Evolutionary conservation across 805 yeast genomes (phyloP), one percentile per base, ranked within the genome.

Genomic region (Kuraishia floccosa): DNA sequence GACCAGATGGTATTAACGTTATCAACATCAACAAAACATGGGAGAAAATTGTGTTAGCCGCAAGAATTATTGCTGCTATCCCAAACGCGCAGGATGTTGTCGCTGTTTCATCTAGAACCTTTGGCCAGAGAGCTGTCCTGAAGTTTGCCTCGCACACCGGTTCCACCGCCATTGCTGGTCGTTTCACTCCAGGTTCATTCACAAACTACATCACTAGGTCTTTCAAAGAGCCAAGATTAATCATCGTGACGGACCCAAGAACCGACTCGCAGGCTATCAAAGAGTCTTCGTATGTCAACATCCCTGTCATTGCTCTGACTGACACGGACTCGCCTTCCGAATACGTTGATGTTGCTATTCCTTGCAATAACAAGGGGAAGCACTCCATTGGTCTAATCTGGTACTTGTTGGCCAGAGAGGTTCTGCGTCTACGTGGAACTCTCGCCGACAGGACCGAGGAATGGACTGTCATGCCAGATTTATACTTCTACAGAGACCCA

Each of bases 401-500:
- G 98, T 91, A 94, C 94, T 74, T 91, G 70, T 66, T 91, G 56
- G 91, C 98, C 59, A 85, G 99, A 73, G 99, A 91, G 75, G 97
- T 91, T 55, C 78, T 91, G 63, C 85, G 99, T 76, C 81, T 91
- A 68, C 83, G 96, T 75, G 98, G 99, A 63, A 78, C 86, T 61
- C 68, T 91, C 53, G 86, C 93, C 62, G 81, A 83, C 84, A 86
- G 99, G 78, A 62, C 82, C 51, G 84, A 91, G 67, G 79, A 82
- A 66, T 91, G 99, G 99, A 72, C 93, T 52, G 91, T 91, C 63
- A 91, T 91, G 98, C 97, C 97, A 67, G 99, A 91, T 75, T 79
- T 91, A 68, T 91, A 87, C 87, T 91, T 91, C 87, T 91, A 91
- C 96, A 91, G 99, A 80, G 96, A 91, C 75, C 98, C 99, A 61